Evolutionary conservation across 257 asterid genomes (phyloP).

Genomic region (Orobanche coerulescens): DNA sequence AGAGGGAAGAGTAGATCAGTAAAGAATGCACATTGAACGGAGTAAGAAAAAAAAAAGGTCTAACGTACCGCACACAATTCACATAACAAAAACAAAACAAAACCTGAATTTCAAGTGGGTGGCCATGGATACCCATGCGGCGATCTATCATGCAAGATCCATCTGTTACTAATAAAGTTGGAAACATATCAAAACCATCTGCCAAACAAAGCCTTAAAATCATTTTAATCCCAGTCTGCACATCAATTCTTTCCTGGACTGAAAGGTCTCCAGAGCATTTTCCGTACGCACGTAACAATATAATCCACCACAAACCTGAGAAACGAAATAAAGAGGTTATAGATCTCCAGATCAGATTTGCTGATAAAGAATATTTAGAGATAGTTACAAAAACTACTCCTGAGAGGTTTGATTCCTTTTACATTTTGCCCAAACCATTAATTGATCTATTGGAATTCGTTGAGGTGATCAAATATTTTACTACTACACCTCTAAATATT

Average conservation of each 20-base stretch:
- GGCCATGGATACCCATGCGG: slow-evolving; percentile 87
- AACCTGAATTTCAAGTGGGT: slow-evolving; percentile 83
- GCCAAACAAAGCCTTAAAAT: slow-evolving; percentile 65
- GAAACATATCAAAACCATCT: slow-evolving; percentile 83
- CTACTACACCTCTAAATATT: no score
- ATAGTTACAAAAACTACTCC: neutral
- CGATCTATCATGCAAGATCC: slow-evolving; percentile 92
- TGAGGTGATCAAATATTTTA: no score
- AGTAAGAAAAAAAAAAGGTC: neutral
- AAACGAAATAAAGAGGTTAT: slow-evolving; percentile 15
- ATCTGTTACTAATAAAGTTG: slow-evolving; percentile 68
- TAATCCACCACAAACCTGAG: slow-evolving; percentile 80
- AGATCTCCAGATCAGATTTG: neutral
- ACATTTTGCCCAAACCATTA: no score
- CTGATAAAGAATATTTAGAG: neutral
- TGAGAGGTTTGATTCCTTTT: no score
- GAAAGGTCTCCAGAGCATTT: slow-evolving; percentile 71
- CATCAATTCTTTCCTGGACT: slow-evolving; percentile 70
- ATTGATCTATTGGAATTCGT: no score
- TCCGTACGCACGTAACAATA: slow-evolving; percentile 72
- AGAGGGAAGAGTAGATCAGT: no score
- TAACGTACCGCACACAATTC: neutral
- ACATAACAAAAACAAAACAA: slow-evolving; percentile 3
- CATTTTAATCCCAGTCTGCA: slow-evolving; percentile 76
- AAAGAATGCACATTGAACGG: no score